These are phyloP conservation scores for Calonectria multiphialidica DNA, from an alignment of 2,329 filamentous ascomycete species.

Conservation along the genomic window DNA sequence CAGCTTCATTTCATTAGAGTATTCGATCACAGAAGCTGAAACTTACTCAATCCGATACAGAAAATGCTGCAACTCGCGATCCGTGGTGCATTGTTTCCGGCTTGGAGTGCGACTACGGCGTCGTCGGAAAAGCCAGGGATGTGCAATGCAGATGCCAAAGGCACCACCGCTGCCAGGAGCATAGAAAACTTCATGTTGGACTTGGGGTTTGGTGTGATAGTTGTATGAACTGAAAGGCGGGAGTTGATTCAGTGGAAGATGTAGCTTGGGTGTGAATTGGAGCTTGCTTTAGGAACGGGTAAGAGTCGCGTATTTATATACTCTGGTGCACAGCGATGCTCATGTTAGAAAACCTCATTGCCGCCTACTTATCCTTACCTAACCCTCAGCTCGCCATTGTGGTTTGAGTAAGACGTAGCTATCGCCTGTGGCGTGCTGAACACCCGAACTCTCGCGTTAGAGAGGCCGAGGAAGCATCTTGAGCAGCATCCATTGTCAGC, in stretches of 20 bases:
- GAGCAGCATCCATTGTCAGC: neutral
- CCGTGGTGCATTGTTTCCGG: neutral
- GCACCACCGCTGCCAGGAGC: neutral
- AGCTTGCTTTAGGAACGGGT: neutral
- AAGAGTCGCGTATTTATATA: neutral
- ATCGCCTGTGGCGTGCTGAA: neutral
- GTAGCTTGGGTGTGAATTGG: neutral
- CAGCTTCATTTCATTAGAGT: neutral
- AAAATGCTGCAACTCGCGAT: neutral
- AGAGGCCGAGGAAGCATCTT: neutral
- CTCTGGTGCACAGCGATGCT: neutral
- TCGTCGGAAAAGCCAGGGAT: neutral
- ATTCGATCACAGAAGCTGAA: neutral
- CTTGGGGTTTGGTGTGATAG: neutral
- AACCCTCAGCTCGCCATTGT: neutral
- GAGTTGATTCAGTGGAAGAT: neutral
- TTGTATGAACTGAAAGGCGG: neutral
- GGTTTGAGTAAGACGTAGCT: neutral
- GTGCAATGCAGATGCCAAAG: neutral
- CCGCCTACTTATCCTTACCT: neutral
- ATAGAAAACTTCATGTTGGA: neutral
- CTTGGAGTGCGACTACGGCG: neutral
- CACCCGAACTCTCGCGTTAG: neutral
- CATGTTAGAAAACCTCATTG: neutral
- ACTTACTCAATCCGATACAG: neutral